Conservation (phyloP, 108 stramenopile genomes). For the Schizochytrium sp. region DNA sequence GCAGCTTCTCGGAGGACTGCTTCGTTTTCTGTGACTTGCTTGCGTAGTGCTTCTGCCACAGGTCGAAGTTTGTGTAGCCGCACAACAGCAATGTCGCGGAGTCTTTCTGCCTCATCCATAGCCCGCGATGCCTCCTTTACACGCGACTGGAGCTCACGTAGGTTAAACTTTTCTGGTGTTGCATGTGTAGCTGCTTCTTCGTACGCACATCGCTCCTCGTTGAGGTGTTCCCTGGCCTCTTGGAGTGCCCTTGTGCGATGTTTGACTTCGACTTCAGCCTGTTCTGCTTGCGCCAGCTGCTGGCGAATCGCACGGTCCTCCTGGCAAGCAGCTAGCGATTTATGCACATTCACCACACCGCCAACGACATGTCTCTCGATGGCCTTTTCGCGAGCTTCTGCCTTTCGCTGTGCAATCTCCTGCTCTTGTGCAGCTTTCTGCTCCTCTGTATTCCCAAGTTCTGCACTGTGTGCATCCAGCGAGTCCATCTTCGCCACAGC, state of each 20-base stretch:
- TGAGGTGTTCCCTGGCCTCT: background rate
- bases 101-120: background rate
- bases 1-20: background rate
- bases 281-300: background rate
- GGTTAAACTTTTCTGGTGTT: background rate
- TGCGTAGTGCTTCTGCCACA: background rate
- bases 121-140: background rate
- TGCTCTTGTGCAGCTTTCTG: no score
- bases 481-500: no score
- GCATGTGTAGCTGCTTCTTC: background rate
- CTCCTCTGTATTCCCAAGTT: no score
- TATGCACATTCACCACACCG: background rate
- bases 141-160: background rate
- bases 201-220: background rate
- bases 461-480: no score
- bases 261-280: background rate
- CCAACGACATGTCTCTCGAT: background rate
- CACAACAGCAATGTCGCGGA: background rate
- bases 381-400: background rate
- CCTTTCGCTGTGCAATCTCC: no score
- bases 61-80: background rate
- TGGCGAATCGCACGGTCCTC: background rate
- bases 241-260: background rate
- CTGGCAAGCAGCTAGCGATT: background rate
- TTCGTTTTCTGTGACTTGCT: background rate